Conservation (phyloP, 257 asterid species). For the Nicotiana knightiana region DNA sequence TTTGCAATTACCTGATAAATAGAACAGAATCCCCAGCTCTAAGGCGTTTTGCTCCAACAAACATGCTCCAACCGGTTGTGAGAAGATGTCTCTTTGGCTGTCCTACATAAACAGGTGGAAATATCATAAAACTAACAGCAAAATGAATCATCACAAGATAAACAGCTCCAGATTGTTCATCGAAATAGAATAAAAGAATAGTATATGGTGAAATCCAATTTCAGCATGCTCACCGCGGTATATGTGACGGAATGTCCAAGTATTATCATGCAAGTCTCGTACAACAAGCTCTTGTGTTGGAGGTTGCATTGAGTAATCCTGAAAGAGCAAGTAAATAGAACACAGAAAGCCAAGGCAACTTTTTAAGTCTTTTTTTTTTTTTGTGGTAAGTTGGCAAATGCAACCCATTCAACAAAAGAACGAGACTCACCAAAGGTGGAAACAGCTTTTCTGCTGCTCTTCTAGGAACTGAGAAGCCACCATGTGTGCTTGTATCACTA, state of each 20-base stretch:
- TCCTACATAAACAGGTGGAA: conserved; percentile 40
- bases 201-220: background rate
- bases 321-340: background rate
- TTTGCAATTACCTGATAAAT: conserved; percentile 64
- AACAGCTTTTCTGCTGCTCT: conserved; percentile 96
- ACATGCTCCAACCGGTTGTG: conserved; percentile 99
- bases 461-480: conserved; percentile 96
- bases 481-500: conserved; percentile 97
- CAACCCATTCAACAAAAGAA: background rate
- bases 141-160: background rate
- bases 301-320: conserved; percentile 97
- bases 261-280: conserved; percentile 81
- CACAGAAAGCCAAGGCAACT: background rate
- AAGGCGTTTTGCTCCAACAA: conserved; percentile 90
- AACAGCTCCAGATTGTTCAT: background rate
- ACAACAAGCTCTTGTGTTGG: conserved; percentile 95
- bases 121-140: background rate
- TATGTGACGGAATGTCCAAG: conserved; percentile 95
- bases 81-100: conserved; percentile 96
- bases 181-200: background rate
- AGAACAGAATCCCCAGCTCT: conserved; percentile 93
- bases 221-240: conserved; percentile 59
- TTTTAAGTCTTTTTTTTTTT: background rate
- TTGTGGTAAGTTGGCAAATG: background rate
- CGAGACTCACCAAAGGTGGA: conserved; percentile 60